Percentiles rank a stretch among this genome's conserved stretches.
Evolutionary conservation across 2,329 filamentous ascomycete species (phyloP).

Genomic region (Fusarium brevicatenulatum): DNA sequence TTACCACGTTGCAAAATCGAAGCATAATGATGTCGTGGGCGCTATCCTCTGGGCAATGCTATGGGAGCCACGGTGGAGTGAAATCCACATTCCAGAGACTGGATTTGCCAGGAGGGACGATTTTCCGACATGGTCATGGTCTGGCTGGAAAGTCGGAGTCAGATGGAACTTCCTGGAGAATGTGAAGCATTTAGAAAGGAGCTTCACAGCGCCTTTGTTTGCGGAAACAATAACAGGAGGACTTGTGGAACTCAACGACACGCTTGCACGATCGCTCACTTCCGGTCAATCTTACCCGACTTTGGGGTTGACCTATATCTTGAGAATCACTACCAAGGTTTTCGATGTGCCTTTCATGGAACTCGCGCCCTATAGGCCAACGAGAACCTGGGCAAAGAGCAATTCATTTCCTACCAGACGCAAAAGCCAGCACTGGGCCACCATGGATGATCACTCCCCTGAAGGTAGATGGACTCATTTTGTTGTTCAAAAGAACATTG

Average conservation of each 20-base stretch:
- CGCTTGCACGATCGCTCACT: fast-evolving
- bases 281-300: fast-evolving
- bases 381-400: neutral
- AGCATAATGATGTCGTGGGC: fast-evolving
- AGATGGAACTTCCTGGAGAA: neutral
- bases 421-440: neutral
- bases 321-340: neutral
- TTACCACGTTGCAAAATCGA: neutral
- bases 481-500: neutral
- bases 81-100: neutral
- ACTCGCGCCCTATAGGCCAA: neutral
- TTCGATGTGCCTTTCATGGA: neutral
- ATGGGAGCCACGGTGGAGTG: neutral
- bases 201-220: fast-evolving
- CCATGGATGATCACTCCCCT: fast-evolving
- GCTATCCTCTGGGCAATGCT: neutral
- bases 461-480: neutral
- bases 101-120: fast-evolving
- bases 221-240: neutral
- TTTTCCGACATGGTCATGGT: neutral
- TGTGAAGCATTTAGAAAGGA: fast-evolving
- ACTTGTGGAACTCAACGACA: fast-evolving
- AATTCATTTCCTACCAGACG: neutral
- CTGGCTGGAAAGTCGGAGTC: neutral
- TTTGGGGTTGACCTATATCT: neutral